phyloP scores from a whole-genome alignment of 306 rosid species.

The Sesbania bispinosa region DNA sequence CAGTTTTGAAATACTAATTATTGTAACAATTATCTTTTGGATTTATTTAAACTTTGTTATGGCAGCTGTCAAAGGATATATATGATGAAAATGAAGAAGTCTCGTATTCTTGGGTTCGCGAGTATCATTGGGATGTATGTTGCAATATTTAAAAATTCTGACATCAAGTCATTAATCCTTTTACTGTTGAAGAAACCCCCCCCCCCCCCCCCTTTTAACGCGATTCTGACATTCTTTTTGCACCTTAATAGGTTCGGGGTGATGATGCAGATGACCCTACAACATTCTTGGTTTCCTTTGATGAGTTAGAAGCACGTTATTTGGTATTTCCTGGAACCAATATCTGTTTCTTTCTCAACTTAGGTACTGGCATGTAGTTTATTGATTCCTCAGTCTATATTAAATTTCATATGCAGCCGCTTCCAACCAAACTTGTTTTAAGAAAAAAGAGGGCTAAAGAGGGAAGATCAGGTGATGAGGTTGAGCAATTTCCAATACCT shows the following conservation, averaged over 20 bases:
- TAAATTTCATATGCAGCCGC: conserved; percentile 64
- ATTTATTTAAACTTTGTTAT: conserved; percentile 28
- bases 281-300: conserved; percentile 79
- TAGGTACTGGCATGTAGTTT: neutral
- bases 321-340: conserved; percentile 49
- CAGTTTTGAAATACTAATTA: conserved; percentile 2
- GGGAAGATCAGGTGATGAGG: conserved; percentile 78
- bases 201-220: conserved; percentile 25
- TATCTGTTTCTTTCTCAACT: neutral
- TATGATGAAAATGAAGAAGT: conserved; percentile 87
- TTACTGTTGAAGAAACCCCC: neutral
- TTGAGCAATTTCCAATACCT: conserved; percentile 85
- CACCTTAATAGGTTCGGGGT: conserved; percentile 65
- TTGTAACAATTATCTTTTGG: conserved; percentile 8
- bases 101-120: conserved; percentile 84
- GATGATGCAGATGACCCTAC: conserved; percentile 81
- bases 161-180: neutral
- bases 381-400: neutral
- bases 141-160: conserved; percentile 19
- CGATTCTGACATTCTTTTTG: conserved; percentile 8
- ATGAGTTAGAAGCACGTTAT: conserved; percentile 81
- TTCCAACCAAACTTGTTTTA: conserved; percentile 82
- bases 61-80: conserved; percentile 86
- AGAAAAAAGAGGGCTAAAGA: conserved; percentile 93
- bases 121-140: conserved; percentile 92